These are phyloP conservation scores for Ogataea allantospora DNA, from an alignment of 805 yeast genomes.

Conservation along the genomic window DNA sequence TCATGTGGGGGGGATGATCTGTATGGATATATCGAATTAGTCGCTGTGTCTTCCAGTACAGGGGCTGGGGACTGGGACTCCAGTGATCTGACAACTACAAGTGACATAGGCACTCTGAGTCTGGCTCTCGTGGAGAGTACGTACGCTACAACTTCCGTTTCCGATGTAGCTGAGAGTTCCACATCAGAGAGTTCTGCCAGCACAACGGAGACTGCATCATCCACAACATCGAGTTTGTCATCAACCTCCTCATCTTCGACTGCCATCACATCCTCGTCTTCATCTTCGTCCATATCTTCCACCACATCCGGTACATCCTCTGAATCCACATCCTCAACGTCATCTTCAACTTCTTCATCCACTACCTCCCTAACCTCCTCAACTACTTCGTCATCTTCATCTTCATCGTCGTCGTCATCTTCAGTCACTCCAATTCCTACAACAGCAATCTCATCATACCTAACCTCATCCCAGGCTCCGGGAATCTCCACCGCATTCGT, in stretches of 20 bases:
- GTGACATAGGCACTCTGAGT: no score
- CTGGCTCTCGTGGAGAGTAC: no score
- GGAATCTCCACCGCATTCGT: conserved; percentile 23
- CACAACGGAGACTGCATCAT: conserved; percentile 7
- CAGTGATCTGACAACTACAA: no score
- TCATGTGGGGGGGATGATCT: conserved; percentile 35
- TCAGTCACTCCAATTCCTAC: conserved; percentile 9
- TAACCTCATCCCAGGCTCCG: conserved; percentile 15
- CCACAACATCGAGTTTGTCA: conserved; percentile 7
- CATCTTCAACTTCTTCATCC: conserved; percentile 14
- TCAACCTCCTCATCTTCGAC: conserved; percentile 19
- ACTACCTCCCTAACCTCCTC: conserved; percentile 15
- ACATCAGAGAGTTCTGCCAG: no score
- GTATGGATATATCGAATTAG: conserved; percentile 25
- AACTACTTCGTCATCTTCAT: conserved; percentile 12
- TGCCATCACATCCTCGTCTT: conserved; percentile 12
- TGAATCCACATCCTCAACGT: no score
- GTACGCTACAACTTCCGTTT: no score
- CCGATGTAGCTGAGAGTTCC: no score
- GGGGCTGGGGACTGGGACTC: no score
- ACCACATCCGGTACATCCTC: conserved; percentile 5
- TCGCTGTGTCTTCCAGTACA: conserved; percentile 5
- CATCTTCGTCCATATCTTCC: conserved; percentile 16
- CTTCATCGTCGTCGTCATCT: conserved; percentile 15
- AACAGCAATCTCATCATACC: conserved; percentile 3